Evolutionary conservation across 2,329 filamentous ascomycete species (phyloP).

Genomic region (Trichoderma sp.): DNA sequence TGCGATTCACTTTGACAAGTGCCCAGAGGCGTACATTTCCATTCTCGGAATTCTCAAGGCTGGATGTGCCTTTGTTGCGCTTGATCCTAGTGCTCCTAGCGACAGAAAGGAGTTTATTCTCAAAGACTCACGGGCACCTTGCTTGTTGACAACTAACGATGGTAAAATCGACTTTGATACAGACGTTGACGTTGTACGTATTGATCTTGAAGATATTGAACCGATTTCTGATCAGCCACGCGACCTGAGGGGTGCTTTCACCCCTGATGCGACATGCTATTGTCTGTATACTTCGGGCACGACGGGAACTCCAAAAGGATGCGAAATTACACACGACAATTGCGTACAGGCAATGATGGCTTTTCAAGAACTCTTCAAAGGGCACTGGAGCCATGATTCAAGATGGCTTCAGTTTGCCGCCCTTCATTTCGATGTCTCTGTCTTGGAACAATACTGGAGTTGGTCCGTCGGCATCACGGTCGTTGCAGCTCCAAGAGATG

Average conservation of each 20-base stretch:
- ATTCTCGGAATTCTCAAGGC: slow-evolving; percentile 81
- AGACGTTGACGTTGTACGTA: slow-evolving; percentile 33
- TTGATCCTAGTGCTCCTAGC: slow-evolving; percentile 71
- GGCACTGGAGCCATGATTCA: slow-evolving; percentile 69
- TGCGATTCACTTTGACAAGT: slow-evolving; percentile 80
- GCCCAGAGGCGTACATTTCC: slow-evolving; percentile 76
- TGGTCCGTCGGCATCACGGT: slow-evolving; percentile 89
- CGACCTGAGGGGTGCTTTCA: slow-evolving; percentile 23
- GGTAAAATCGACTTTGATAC: slow-evolving; percentile 34
- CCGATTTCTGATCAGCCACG: slow-evolving; percentile 21
- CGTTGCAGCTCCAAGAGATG: slow-evolving; percentile 75
- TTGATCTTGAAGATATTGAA: slow-evolving; percentile 34
- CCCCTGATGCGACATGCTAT: slow-evolving; percentile 64
- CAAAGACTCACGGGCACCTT: slow-evolving; percentile 64
- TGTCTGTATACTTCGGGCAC: slow-evolving; percentile 87
- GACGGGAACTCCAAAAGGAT: slow-evolving; percentile 83
- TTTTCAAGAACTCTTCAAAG: slow-evolving; percentile 74
- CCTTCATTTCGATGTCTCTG: slow-evolving; percentile 91
- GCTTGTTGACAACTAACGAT: slow-evolving; percentile 55
- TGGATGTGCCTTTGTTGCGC: slow-evolving; percentile 75
- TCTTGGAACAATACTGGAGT: slow-evolving; percentile 92
- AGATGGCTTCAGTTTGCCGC: slow-evolving; percentile 92
- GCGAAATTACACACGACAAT: slow-evolving; percentile 84
- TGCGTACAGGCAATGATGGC: slow-evolving; percentile 85
- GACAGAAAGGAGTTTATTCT: slow-evolving; percentile 76